Percentiles rank a stretch among this genome's conserved stretches.
phyloP scores from a whole-genome alignment of 1,284 basidiomycete species.

The Moesziomyces antarcticus region DNA sequence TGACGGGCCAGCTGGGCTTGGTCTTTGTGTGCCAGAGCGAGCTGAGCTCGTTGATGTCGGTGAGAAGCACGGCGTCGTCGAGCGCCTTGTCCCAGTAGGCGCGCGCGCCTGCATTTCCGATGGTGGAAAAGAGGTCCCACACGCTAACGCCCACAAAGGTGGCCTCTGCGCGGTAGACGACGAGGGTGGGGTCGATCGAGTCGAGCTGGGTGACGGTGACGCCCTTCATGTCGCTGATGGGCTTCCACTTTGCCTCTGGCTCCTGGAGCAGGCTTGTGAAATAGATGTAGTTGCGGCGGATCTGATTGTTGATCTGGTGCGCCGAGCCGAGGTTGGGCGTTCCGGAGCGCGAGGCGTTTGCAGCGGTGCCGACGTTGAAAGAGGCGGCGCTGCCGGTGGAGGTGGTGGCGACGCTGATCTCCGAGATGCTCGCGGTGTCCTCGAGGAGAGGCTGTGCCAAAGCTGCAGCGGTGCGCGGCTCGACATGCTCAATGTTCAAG shows the following conservation, averaged over 20 bases:
- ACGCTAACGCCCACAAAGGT: slow-evolving; percentile 95
- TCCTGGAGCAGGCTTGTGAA: slow-evolving; percentile 97
- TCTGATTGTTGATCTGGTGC: slow-evolving; percentile 76
- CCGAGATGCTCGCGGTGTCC: slow-evolving; percentile 55
- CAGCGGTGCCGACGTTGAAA: slow-evolving; percentile 11
- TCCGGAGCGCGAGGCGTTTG: slow-evolving; percentile 74
- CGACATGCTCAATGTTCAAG: slow-evolving; percentile 25
- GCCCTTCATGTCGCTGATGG: slow-evolving; percentile 82
- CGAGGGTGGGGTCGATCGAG: slow-evolving; percentile 95
- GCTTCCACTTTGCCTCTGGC: slow-evolving; percentile 96
- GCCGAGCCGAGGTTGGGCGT: slow-evolving; percentile 40
- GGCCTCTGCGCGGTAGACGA: slow-evolving; percentile 95
- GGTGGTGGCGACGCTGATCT: slow-evolving; percentile 50
- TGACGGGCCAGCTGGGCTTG: slow-evolving; percentile 58
- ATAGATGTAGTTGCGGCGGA: slow-evolving; percentile 92
- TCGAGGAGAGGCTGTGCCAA: slow-evolving; percentile 31
- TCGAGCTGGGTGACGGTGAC: slow-evolving; percentile 86
- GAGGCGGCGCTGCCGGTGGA: slow-evolving; percentile 40
- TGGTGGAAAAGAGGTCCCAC: slow-evolving; percentile 93
- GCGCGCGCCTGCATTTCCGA: slow-evolving; percentile 83
- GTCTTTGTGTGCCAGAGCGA: slow-evolving; percentile 70
- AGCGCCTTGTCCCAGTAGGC: slow-evolving; percentile 89
- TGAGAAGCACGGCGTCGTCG: slow-evolving; percentile 84
- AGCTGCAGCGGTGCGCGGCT: slow-evolving; percentile 25
- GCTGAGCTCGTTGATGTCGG: slow-evolving; percentile 81